phyloP scores from a whole-genome alignment of 257 asterid genomes.

The Penstemon barbatus region DNA sequence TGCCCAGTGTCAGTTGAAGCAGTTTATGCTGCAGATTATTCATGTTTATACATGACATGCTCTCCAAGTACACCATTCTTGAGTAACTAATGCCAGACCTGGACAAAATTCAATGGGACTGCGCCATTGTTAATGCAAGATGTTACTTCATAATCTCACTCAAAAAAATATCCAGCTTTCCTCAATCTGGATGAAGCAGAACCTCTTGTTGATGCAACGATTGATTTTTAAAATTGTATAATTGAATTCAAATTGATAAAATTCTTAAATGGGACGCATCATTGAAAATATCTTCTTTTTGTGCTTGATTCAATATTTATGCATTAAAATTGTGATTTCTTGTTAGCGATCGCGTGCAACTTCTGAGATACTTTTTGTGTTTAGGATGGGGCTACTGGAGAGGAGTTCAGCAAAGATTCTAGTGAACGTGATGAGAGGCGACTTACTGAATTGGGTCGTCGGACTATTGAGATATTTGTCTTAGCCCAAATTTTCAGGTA shows the following conservation, averaged over 20 bases:
- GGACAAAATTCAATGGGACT: no score
- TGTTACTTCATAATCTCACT: no score
- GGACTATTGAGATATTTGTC: slow-evolving; percentile 90
- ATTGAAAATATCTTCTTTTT: not conserved
- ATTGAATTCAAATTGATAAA: no score
- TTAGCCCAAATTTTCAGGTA: slow-evolving; percentile 91
- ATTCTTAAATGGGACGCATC: no score
- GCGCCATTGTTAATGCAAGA: no score
- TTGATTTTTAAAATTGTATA: no score
- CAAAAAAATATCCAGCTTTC: no score
- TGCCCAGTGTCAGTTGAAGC: not conserved
- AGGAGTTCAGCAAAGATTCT: slow-evolving; percentile 78
- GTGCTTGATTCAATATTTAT: not conserved
- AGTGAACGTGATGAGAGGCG: slow-evolving; percentile 87
- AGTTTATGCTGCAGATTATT: slow-evolving; percentile 4
- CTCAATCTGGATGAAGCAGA: no score
- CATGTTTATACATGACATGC: not conserved
- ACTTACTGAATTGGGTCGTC: slow-evolving; percentile 91
- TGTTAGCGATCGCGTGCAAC: slow-evolving; percentile 17
- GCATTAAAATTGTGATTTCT: not conserved
- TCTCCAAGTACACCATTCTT: no score
- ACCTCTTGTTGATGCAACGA: no score
- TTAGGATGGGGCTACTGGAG: slow-evolving; percentile 83
- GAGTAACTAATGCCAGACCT: no score
- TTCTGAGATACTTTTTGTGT: slow-evolving; percentile 29